phyloP scores from a whole-genome alignment of 2,329 filamentous ascomycete genomes.

The Setomelanomma holmii region DNA sequence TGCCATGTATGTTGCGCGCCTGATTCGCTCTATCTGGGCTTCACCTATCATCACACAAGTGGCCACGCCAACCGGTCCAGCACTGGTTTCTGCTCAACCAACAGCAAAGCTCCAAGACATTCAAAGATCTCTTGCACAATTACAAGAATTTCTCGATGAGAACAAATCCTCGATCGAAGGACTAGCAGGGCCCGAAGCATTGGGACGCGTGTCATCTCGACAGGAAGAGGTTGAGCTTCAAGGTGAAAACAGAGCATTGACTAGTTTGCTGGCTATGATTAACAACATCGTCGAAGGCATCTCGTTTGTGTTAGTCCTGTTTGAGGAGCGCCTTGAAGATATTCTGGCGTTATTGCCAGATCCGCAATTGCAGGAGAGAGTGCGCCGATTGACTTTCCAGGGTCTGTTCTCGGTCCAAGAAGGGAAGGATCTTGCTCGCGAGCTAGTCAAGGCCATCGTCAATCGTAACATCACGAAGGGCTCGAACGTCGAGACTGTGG shows the following conservation, averaged over 20 bases:
- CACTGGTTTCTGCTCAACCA: constrained; percentile 71
- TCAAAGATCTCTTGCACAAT: constrained; percentile 79
- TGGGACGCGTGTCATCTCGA: constrained; percentile 78
- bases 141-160: constrained; percentile 82
- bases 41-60: constrained; percentile 71
- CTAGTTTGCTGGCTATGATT: constrained; percentile 84
- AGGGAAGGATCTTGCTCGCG: constrained; percentile 89
- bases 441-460: constrained; percentile 96
- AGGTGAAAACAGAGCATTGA: constrained; percentile 90
- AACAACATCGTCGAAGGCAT: constrained; percentile 94
- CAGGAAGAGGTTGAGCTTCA: constrained; percentile 93
- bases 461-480: constrained; percentile 97
- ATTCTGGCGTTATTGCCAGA: constrained; percentile 79
- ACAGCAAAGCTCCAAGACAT: constrained; percentile 74
- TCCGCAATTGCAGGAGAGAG: constrained; percentile 68
- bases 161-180: constrained; percentile 94
- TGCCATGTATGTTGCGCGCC: constrained; percentile 82
- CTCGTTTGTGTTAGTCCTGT: constrained; percentile 92
- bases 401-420: constrained; percentile 79
- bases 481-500: constrained; percentile 95
- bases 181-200: constrained; percentile 84
- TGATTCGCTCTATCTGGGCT: constrained; percentile 91
- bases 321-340: constrained; percentile 90
- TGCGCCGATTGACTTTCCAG: constrained; percentile 84
- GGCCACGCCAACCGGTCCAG: constrained; percentile 64